These are phyloP conservation scores for Patellifolia procumbens DNA, from an alignment of 179 eudicot genomes.

Conservation along the genomic window DNA sequence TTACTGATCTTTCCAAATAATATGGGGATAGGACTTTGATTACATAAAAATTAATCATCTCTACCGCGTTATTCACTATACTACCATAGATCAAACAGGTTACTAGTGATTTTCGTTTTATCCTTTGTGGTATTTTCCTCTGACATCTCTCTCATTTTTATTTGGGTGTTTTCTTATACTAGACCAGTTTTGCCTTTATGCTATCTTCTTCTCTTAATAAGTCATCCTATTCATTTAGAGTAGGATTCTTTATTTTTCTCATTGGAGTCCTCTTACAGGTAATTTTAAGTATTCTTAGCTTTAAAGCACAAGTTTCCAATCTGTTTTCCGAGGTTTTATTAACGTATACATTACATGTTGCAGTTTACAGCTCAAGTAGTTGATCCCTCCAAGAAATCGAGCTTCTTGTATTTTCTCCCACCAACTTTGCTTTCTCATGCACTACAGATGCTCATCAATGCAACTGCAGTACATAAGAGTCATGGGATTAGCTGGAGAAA, in stretches of 20 bases:
- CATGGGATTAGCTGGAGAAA: conserved; percentile 71
- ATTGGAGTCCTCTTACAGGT: conserved; percentile 71
- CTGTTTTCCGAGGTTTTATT: background rate
- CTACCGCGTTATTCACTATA: no score
- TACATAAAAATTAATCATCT: no score
- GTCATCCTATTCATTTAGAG: conserved; percentile 61
- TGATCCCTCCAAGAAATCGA: background rate
- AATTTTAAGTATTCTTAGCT: conserved; percentile 17
- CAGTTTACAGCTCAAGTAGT: conserved; percentile 19
- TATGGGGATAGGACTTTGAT: no score
- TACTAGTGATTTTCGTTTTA: conserved; percentile 4
- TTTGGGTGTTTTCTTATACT: conserved; percentile 25
- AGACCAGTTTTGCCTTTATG: conserved; percentile 73
- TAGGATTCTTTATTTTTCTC: conserved; percentile 66
- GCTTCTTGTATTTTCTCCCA: conserved; percentile 51
- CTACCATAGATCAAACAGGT: no score
- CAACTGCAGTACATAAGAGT: conserved; percentile 51
- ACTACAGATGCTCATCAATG: conserved; percentile 53
- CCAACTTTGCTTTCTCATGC: conserved; percentile 68
- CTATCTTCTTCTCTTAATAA: conserved; percentile 62
- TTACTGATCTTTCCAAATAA: no score
- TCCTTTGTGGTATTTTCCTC: background rate
- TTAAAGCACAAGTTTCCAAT: background rate
- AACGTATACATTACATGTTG: background rate
- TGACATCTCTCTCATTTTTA: background rate